A percentile compares a stretch with the other conserved stretches of the same genome.
These are phyloP conservation scores for Fusarium sp. DNA, from an alignment of 2,329 filamentous ascomycete species.

Conservation along the genomic window DNA sequence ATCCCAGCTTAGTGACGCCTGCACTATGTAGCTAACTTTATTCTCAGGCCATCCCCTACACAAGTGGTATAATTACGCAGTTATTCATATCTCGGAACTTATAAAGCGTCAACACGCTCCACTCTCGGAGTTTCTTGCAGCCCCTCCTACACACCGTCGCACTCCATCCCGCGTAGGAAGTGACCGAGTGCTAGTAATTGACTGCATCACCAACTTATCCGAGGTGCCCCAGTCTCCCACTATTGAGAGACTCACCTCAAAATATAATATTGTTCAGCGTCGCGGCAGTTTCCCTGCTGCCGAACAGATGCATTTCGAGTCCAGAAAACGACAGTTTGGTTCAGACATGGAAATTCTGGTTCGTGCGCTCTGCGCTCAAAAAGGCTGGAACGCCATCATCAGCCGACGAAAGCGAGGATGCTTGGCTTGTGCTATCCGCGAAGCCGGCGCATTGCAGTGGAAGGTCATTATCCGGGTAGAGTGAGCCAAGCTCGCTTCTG, in stretches of 20 bases:
- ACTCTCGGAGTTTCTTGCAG: conserved; percentile 60
- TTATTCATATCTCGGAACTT: conserved; percentile 69
- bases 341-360: conserved; percentile 78
- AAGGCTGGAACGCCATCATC: conserved; percentile 79
- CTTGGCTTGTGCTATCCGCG: conserved; percentile 78
- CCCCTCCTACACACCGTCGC: conserved; percentile 50
- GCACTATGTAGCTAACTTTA: conserved; percentile 22
- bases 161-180: conserved; percentile 43
- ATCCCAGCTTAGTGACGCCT: neutral
- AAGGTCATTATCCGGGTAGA: conserved; percentile 73
- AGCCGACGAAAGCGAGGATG: conserved; percentile 76
- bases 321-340: conserved; percentile 67
- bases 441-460: conserved; percentile 78
- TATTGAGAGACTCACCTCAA: conserved; percentile 51
- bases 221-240: conserved; percentile 63
- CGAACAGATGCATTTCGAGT: conserved; percentile 67
- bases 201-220: conserved; percentile 69
- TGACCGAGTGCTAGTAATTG: conserved; percentile 67
- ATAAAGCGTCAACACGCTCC: conserved; percentile 60
- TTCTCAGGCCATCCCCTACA: conserved; percentile 70
- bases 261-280: conserved; percentile 50
- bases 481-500: conserved; percentile 43
- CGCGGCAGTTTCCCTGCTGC: conserved; percentile 57
- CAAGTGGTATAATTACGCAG: conserved; percentile 70
- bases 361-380: conserved; percentile 78